Conservation (phyloP, 2,329 filamentous ascomycete genomes). For the Esteya vermicola region DNA sequence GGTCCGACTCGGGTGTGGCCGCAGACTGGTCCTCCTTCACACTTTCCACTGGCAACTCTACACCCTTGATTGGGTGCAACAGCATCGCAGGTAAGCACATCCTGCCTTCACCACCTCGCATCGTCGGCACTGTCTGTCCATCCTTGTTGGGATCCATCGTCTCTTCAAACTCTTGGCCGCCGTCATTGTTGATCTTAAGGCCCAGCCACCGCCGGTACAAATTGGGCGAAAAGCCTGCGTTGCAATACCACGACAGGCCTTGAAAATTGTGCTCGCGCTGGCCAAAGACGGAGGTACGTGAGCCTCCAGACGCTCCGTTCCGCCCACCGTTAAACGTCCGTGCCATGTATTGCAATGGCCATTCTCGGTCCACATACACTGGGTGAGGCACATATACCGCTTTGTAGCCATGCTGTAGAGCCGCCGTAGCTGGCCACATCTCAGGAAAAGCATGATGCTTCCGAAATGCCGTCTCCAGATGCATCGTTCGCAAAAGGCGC, state of each 20-base stretch:
- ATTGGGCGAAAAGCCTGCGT: conserved; percentile 66
- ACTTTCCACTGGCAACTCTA: conserved; percentile 50
- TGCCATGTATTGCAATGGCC: conserved; percentile 68
- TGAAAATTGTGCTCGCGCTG: conserved; percentile 81
- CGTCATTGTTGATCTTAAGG: conserved; percentile 62
- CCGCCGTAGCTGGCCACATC: conserved; percentile 86
- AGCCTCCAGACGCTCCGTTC: conserved; percentile 61
- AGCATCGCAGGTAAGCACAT: conserved; percentile 90
- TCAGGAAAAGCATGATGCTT: conserved; percentile 89
- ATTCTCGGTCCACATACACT: conserved; percentile 72
- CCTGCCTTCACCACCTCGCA: conserved; percentile 59
- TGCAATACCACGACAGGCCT: conserved; percentile 86
- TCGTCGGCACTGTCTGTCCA: conserved; percentile 31
- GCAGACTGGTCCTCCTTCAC: conserved; percentile 32
- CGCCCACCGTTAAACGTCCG: conserved; percentile 66
- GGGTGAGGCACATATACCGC: conserved; percentile 85
- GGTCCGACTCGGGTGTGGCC: conserved; percentile 33
- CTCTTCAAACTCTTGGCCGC: conserved; percentile 62
- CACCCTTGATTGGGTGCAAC: conserved; percentile 73
- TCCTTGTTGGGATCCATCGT: conserved; percentile 37
- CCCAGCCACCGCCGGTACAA: conserved; percentile 81
- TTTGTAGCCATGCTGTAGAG: conserved; percentile 85
- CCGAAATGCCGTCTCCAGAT: conserved; percentile 70
- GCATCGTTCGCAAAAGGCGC: conserved; percentile 72
- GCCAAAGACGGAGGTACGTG: conserved; percentile 59